Conservation (phyloP, 164 flowering plant species). For the Sedum album region DNA sequence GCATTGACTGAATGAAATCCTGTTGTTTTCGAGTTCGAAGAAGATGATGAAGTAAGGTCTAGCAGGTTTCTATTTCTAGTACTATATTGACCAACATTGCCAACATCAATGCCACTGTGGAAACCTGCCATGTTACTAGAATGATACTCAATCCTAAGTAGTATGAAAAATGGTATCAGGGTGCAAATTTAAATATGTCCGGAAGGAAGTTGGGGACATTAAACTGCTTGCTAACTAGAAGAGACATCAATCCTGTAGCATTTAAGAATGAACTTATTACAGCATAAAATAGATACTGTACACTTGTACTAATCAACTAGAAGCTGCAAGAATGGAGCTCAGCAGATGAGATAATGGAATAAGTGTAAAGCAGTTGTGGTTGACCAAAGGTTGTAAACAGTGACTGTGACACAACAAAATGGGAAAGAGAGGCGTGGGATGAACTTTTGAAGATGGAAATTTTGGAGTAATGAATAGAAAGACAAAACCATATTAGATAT, state of each 20-base stretch:
- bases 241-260: background rate
- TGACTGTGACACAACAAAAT: too few relatives aligned
- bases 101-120: background rate
- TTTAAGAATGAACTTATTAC: background rate
- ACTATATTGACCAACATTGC: background rate
- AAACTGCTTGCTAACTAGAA: background rate
- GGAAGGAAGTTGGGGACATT: slow-evolving; percentile 2
- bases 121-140: background rate
- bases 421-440: too few relatives aligned
- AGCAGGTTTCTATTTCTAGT: background rate
- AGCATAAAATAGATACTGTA: background rate
- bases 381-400: too few relatives aligned
- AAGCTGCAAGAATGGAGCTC: background rate
- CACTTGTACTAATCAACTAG: too few relatives aligned
- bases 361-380: background rate
- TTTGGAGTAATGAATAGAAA: too few relatives aligned
- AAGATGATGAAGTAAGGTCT: background rate
- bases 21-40: background rate
- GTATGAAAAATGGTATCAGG: background rate
- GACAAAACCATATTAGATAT: too few relatives aligned
- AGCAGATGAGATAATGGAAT: background rate
- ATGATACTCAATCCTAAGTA: background rate
- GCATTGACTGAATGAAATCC: background rate
- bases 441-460: too few relatives aligned
- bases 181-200: background rate